Percentiles rank a stretch among this genome's conserved stretches.
Conservation (phyloP, 1,139 yeast species). For the Pneumocystis canis region DNA sequence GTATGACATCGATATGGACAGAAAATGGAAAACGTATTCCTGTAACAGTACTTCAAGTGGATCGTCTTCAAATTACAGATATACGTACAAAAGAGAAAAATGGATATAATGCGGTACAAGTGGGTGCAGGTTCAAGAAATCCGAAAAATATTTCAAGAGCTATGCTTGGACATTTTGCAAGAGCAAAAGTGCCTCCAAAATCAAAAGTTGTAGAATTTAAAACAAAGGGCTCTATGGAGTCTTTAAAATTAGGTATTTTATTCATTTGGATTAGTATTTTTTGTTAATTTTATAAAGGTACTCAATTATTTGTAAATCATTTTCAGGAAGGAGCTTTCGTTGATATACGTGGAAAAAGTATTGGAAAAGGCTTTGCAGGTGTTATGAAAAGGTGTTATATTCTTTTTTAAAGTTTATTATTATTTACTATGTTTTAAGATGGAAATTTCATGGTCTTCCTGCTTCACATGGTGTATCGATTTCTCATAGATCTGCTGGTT, state of each 20-base stretch:
- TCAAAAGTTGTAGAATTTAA: constrained; percentile 55
- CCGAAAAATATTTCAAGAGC: constrained; percentile 48
- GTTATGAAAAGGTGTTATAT: constrained; percentile 80
- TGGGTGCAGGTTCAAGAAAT: constrained; percentile 69
- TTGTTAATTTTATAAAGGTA: constrained; percentile 46
- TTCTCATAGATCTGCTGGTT: constrained; percentile 94
- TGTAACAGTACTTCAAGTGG: constrained; percentile 68
- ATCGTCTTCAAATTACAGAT: constrained; percentile 71
- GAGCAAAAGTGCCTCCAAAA: constrained; percentile 79
- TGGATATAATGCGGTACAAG: constrained; percentile 74
- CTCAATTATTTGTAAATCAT: constrained; percentile 67
- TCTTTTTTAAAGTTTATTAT: background rate
- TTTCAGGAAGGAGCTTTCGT: constrained; percentile 72
- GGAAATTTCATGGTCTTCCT: constrained; percentile 64
- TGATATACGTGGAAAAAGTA: constrained; percentile 62
- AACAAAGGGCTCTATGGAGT: constrained; percentile 40
- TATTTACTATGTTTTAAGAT: background rate
- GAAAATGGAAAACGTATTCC: constrained; percentile 48
- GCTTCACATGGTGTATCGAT: constrained; percentile 95
- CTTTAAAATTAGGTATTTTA: background rate
- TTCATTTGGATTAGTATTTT: background rate
- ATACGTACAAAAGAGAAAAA: constrained; percentile 52
- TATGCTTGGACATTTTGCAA: constrained; percentile 62
- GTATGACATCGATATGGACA: constrained; percentile 77
- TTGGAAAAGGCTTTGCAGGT: constrained; percentile 97